A percentile compares a stretch with the other conserved stretches of the same genome.
Evolutionary conservation across 164 flowering plant species (phyloP).

Genomic region (Annona cherimola): DNA sequence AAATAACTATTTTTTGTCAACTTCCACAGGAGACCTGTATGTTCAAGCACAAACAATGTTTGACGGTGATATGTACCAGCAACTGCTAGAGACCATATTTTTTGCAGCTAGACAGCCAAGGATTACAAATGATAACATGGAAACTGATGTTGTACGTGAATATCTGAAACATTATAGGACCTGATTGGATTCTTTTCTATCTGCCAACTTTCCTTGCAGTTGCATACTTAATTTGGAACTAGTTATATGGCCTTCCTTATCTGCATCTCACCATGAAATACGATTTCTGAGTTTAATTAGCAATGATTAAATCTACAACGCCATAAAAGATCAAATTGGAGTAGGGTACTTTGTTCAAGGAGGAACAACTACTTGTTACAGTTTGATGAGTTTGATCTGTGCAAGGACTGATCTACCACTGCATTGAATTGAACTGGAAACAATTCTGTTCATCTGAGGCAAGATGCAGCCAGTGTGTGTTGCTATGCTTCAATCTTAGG

Average conservation of each 20-base stretch:
- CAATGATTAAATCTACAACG: neutral
- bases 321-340: neutral
- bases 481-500: neutral
- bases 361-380: neutral
- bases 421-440: neutral
- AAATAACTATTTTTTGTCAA: neutral
- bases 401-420: neutral
- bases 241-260: neutral
- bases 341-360: neutral
- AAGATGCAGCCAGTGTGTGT: neutral
- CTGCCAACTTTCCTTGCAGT: neutral
- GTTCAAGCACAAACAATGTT: slow-evolving; percentile 81
- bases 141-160: slow-evolving; percentile 69
- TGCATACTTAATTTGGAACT: neutral
- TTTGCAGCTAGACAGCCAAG: slow-evolving; percentile 46
- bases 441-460: neutral
- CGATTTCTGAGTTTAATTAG: neutral
- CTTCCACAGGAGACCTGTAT: slow-evolving; percentile 72
- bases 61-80: slow-evolving; percentile 60
- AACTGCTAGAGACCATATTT: slow-evolving; percentile 53
- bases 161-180: neutral
- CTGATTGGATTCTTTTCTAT: neutral
- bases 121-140: slow-evolving; percentile 39
- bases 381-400: neutral
- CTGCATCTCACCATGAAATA: neutral